Conservation (phyloP, 768 basidiomycete species). For the Heimioporus sp. region DNA sequence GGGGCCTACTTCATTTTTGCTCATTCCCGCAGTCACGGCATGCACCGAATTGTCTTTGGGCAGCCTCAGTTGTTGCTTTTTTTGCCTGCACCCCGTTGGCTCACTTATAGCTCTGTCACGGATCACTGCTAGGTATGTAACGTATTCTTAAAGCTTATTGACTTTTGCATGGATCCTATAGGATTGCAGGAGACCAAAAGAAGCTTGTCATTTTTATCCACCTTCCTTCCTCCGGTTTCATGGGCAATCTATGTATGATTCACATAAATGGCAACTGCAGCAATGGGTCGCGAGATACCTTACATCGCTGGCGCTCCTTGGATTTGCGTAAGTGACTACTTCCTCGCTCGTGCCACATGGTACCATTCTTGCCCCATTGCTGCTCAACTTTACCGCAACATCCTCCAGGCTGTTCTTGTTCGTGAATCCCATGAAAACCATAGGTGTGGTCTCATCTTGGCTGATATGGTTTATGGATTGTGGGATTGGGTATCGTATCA, state of each 20-base stretch:
- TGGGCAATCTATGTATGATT: conserved; percentile 46
- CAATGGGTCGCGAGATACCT: conserved; percentile 72
- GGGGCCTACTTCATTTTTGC: no score
- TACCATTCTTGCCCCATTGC: conserved; percentile 54
- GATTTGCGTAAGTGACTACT: conserved; percentile 69
- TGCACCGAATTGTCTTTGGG: no score
- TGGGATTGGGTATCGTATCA: conserved; percentile 61
- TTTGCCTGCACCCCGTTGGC: not conserved
- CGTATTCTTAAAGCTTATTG: not conserved
- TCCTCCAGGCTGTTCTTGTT: conserved; percentile 84
- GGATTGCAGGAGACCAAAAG: conserved; percentile 73
- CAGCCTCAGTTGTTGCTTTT: no score
- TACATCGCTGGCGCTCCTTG: conserved; percentile 81
- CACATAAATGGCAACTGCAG: conserved; percentile 82
- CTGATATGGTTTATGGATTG: conserved; percentile 79
- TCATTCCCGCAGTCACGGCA: no score
- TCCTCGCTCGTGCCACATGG: conserved; percentile 34
- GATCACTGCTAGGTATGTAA: conserved; percentile 84
- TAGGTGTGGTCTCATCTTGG: conserved; percentile 68
- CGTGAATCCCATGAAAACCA: conserved; percentile 54
- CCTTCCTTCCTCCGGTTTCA: not conserved
- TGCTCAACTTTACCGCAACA: conserved; percentile 78
- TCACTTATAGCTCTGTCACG: conserved; percentile 69
- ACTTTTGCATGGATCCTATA: conserved; percentile 98
- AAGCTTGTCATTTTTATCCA: conserved; percentile 44